Base-by-base conservation (phyloP, 176 grass and related monocot species). In the Tillandsia fasciculata region DNA sequence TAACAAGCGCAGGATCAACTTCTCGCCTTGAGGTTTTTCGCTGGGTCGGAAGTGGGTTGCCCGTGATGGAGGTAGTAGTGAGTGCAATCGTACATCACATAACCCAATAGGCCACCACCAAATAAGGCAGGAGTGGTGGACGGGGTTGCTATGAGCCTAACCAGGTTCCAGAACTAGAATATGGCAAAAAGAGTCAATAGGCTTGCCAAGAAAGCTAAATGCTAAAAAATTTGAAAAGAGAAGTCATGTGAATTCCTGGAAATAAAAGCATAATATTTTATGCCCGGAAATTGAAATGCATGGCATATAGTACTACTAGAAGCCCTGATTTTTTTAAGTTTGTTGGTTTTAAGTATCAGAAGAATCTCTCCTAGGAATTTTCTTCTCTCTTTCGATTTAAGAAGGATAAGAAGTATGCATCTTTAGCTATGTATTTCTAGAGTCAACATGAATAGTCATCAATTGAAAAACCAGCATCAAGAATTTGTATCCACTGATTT, bases 1-100 rank as follows among this genome's bases (percentile, higher is more conserved):
- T 49, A 12, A 51, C 29, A 23, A 3, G 49, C 74, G 14, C 9
- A 67, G 70, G 63, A 65, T 77, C 13, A 48, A 15, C 72, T 75
- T 52, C 15, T 81, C 52, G 89, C 90, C 92, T 96, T 96, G 56
- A 96, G 80, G 79, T 89, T 63, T 61, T 91, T 91, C 2, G 76
- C 86, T 64, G 88, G 81, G 20, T 89, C 77, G 49, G 61, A 80
- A 73, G 88, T 88, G 82, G 92, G 92, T 58, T 91, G 88, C 18
- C 88, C 92, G 73, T 96, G 92, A 72, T 96, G 92, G 70, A 96
- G 64, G 70, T 91, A 96, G 73, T 96, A 91, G 72, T 89, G 88
- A 50, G 85, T 96, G 75, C 92, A 96, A 74, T 96, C 92, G 70
- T 96, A 96, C 69, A 89, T 87, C 76, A 96, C 85, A 75, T 96